Percentiles rank a stretch among this genome's conserved stretches.
These are phyloP conservation scores for Ambrosia artemisiifolia DNA, from an alignment of 129 eudicot genomes.

Conservation along the genomic window DNA sequence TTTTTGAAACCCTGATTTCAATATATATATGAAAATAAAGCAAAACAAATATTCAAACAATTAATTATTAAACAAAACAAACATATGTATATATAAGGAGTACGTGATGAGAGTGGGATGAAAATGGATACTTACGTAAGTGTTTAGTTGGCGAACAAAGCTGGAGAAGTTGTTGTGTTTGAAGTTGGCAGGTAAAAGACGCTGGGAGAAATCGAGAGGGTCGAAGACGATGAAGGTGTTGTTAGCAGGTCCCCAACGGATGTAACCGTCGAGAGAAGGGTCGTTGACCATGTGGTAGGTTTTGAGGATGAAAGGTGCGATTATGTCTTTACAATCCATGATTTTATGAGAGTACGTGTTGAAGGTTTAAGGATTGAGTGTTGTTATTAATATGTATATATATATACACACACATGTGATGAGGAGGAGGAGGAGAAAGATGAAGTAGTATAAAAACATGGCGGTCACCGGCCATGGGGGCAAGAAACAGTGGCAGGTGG, in stretches of 20 bases:
- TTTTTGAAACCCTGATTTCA: constrained; percentile 63
- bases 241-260: constrained; percentile 59
- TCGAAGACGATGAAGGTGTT: constrained; percentile 68
- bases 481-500: constrained; percentile 13
- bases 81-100: too few species aligned
- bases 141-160: constrained; percentile 74
- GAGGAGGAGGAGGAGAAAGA: not conserved
- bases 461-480: not conserved
- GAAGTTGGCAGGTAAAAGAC: constrained; percentile 58
- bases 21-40: not conserved
- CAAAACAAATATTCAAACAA: not conserved
- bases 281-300: constrained; percentile 88
- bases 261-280: constrained; percentile 43
- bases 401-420: not conserved
- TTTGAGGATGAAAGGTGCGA: constrained; percentile 78
- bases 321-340: constrained; percentile 34
- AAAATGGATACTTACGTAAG: constrained; percentile 55
- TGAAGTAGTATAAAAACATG: constrained; percentile 12
- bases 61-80: too few species aligned
- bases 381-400: not conserved
- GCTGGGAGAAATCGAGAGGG: constrained; percentile 59
- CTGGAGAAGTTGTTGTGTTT: constrained; percentile 77
- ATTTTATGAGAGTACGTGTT: not conserved
- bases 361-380: not conserved
- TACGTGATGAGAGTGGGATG: too few species aligned